phyloP scores from a whole-genome alignment of 495 filamentous ascomycete genomes.

The Rostrohypoxylon terebratum region DNA sequence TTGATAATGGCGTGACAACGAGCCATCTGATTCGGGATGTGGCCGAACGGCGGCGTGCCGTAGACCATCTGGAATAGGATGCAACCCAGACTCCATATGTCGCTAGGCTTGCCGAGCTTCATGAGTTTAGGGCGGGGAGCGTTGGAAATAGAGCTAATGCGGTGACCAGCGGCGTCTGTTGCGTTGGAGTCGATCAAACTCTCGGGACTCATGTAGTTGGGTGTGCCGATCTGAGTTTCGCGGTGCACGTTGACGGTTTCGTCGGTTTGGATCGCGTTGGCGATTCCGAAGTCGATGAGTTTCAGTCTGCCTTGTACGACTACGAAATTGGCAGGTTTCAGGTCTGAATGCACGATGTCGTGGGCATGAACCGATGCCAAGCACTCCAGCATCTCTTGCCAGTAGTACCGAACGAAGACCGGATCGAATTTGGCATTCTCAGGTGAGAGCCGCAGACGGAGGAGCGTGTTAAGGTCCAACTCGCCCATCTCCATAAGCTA shows the following conservation, averaged over 20 bases:
- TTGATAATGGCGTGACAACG: slow-evolving; percentile 88
- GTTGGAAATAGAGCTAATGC: slow-evolving; percentile 42
- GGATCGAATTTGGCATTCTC: slow-evolving; percentile 84
- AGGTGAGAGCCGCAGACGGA: slow-evolving; percentile 73
- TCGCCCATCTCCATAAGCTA: slow-evolving; percentile 98
- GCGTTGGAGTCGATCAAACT: slow-evolving; percentile 87
- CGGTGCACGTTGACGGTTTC: slow-evolving; percentile 97
- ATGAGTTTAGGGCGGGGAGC: slow-evolving; percentile 76
- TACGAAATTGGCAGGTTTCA: slow-evolving; percentile 96
- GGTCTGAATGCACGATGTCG: slow-evolving; percentile 94
- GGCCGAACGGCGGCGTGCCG: slow-evolving; percentile 89
- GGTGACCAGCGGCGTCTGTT: slow-evolving; percentile 62
- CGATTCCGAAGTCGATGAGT: slow-evolving; percentile 96
- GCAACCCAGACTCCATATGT: slow-evolving; percentile 96
- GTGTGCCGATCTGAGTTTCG: slow-evolving; percentile 92
- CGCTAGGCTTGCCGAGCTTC: slow-evolving; percentile 94
- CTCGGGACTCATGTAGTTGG: slow-evolving; percentile 99
- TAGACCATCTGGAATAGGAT: slow-evolving; percentile 99
- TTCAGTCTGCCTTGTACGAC: slow-evolving; percentile 86
- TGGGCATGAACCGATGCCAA: slow-evolving; percentile 85
- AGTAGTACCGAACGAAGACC: slow-evolving; percentile 94
- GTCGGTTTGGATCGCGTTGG: slow-evolving; percentile 92
- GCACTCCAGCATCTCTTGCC: slow-evolving; percentile 99
- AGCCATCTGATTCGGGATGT: slow-evolving; percentile 83
- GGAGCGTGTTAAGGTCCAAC: slow-evolving; percentile 89